A percentile compares a stretch with the other conserved stretches of the same genome.
phyloP scores from a whole-genome alignment of 2,329 filamentous ascomycete genomes.

The Stagonosporopsis cucurbitacearum region DNA sequence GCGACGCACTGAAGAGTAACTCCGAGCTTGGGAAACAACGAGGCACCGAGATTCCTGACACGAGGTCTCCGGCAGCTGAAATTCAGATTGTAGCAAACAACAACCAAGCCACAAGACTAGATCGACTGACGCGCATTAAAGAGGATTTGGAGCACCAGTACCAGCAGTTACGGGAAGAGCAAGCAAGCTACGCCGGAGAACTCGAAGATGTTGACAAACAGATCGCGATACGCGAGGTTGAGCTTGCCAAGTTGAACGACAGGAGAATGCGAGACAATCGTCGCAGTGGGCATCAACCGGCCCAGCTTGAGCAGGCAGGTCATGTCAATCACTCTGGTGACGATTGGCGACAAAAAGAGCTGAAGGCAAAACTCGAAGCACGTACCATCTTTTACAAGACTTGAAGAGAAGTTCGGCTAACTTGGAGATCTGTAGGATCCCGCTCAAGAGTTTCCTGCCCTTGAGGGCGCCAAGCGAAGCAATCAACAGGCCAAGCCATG shows the following conservation, averaged over 20 bases:
- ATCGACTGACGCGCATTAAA: no score
- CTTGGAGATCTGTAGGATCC: not conserved
- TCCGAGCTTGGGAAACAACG: no score
- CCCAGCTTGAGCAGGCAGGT: not conserved
- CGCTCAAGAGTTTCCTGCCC: not conserved
- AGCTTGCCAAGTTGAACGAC: not conserved
- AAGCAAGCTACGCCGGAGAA: not conserved
- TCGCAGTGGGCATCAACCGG: not conserved
- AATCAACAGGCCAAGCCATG: not conserved
- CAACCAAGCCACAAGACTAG: no score
- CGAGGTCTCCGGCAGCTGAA: not conserved
- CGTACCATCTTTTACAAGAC: not conserved
- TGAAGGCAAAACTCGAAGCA: not conserved
- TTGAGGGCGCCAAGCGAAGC: not conserved
- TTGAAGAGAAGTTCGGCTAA: not conserved
- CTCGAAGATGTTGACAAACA: not conserved
- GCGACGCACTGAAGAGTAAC: not conserved
- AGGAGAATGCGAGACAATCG: not conserved
- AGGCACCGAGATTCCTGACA: no score
- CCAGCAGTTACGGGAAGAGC: not conserved
- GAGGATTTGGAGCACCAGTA: no score
- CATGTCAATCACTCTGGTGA: not conserved
- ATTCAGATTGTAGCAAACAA: no score
- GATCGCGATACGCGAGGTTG: not conserved
- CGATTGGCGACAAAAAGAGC: not conserved